phyloP scores from a whole-genome alignment of 106 monocot species.

The Dendrobium officinale region DNA sequence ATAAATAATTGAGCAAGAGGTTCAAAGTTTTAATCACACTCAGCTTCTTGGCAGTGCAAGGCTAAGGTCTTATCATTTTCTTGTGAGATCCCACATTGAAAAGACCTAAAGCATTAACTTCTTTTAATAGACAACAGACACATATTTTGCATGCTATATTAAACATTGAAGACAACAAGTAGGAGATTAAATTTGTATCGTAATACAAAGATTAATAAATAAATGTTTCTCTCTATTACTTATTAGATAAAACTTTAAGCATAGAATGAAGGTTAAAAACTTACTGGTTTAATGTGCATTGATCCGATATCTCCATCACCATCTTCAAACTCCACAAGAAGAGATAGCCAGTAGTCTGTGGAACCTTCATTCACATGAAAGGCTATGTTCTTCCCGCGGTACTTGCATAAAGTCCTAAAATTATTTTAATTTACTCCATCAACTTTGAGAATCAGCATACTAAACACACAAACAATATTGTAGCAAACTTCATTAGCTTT shows the following conservation, averaged over 20 bases:
- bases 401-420: slow-evolving; percentile 78
- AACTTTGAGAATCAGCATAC: background rate
- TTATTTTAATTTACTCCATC: background rate
- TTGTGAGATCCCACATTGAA: background rate
- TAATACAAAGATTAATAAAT: background rate
- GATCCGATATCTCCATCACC: slow-evolving; percentile 93
- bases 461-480: background rate
- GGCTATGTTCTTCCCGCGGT: slow-evolving; percentile 64
- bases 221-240: background rate
- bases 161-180: background rate
- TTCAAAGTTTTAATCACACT: no score
- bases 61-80: background rate
- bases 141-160: background rate
- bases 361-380: slow-evolving; percentile 97
- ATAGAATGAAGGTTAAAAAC: background rate
- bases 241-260: background rate
- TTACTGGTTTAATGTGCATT: slow-evolving; percentile 81
- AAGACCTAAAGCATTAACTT: background rate
- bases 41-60: no score
- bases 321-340: slow-evolving; percentile 88
- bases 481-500: background rate
- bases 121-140: background rate
- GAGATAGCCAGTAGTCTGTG: slow-evolving; percentile 89
- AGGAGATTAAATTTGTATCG: background rate
- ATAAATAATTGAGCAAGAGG: no score